phyloP scores from a whole-genome alignment of 164 flowering plant genomes.

The Piper betle region DNA sequence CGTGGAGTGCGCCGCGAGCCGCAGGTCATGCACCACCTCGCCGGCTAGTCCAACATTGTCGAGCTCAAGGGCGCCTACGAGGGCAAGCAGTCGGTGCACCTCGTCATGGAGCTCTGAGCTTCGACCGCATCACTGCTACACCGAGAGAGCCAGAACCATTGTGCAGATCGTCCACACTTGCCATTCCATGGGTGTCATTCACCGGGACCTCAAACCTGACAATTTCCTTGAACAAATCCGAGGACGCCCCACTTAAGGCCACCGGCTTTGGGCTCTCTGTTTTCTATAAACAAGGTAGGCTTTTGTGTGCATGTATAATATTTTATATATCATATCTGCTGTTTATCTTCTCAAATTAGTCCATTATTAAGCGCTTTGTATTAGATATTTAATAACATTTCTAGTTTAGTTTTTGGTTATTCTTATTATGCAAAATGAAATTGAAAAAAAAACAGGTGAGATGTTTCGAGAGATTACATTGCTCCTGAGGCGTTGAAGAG shows the following conservation, averaged over 20 bases:
- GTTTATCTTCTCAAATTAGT: not conserved
- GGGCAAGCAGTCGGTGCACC: constrained; percentile 22
- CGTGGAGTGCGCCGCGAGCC: constrained; percentile 26
- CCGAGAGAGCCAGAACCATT: constrained; percentile 17
- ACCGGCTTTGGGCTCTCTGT: constrained; percentile 29
- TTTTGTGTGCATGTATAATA: not conserved
- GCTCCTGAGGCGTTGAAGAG: constrained; percentile 87
- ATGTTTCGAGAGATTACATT: constrained; percentile 58
- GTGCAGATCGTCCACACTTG: constrained; percentile 20
- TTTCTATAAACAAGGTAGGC: constrained; percentile 23
- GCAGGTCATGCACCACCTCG: constrained; percentile 28
- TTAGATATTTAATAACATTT: not conserved
- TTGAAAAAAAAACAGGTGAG: constrained; percentile 31
- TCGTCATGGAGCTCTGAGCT: constrained; percentile 31
- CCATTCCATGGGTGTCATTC: constrained; percentile 28
- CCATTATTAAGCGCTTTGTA: not conserved
- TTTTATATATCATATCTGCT: not conserved
- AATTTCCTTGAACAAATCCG: constrained; percentile 23
- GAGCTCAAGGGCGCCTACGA: constrained; percentile 21
- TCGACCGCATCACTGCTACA: constrained; percentile 26
- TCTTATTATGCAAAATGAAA: not conserved
- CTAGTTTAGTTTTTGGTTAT: not conserved
- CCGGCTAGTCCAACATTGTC: constrained; percentile 24
- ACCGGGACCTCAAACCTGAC: constrained; percentile 31
- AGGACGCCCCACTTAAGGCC: constrained; percentile 24